phyloP scores from a whole-genome alignment of 768 basidiomycete species.

The Kwoniella newhampshirensis region DNA sequence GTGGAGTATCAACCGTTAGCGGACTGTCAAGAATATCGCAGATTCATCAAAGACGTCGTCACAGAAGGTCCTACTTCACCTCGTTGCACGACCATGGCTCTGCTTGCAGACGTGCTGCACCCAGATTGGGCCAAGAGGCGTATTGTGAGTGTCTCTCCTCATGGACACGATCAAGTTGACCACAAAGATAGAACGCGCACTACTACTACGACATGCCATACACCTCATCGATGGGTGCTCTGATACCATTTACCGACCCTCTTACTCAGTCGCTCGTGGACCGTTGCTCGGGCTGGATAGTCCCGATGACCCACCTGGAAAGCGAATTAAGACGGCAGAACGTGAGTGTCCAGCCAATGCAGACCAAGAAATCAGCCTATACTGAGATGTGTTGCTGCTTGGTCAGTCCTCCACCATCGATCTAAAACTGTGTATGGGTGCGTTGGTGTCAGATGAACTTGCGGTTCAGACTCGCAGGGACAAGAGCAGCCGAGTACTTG shows the following conservation, averaged over 20 bases:
- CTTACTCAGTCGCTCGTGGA: conserved; percentile 85
- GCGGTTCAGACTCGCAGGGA: conserved; percentile 69
- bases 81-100: conserved; percentile 81
- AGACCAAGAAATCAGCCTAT: background rate
- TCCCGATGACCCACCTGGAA: conserved; percentile 78
- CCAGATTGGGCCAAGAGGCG: conserved; percentile 76
- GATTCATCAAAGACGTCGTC: conserved; percentile 93
- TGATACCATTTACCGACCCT: conserved; percentile 65
- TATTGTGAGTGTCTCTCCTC: conserved; percentile 55
- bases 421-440: conserved; percentile 88
- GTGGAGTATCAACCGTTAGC: conserved; percentile 81
- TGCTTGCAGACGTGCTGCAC: conserved; percentile 77
- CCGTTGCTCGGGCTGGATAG: conserved; percentile 84
- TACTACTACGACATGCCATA: conserved; percentile 58
- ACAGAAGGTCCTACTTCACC: conserved; percentile 94
- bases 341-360: conserved; percentile 59
- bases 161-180: too few species aligned
- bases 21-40: conserved; percentile 88
- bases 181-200: conserved; percentile 35
- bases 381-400: too few species aligned
- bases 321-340: conserved; percentile 94
- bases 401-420: conserved; percentile 93
- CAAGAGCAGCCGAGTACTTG: conserved; percentile 60
- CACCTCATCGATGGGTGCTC: conserved; percentile 75
- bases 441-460: conserved; percentile 75